Evolutionary conservation across 208 protist species (phyloP), one percentile per base, ranked within the genome.

Genomic region (Hexamita inflata): DNA sequence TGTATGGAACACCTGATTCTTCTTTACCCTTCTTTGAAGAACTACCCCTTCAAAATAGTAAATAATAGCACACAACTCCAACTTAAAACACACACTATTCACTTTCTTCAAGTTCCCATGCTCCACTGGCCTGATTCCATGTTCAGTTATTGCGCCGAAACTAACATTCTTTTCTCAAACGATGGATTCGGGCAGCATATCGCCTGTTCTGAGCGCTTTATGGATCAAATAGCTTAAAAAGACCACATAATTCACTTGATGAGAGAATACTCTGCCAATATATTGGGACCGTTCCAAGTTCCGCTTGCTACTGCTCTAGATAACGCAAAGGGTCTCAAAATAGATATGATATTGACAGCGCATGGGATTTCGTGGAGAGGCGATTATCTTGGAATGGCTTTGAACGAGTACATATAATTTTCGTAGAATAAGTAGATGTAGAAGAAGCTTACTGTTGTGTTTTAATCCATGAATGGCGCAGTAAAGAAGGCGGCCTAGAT

Each of bases 181-280:
- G n/a, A n/a, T n/a, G n/a, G n/a, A n/a, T n/a, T n/a, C n/a, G n/a
- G n/a, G n/a, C n/a, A n/a, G n/a, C n/a, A n/a, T n/a, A n/a, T n/a
- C n/a, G n/a, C n/a, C n/a, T n/a, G n/a, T n/a, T n/a, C n/a, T n/a
- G n/a, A n/a, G n/a, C n/a, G n/a, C n/a, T n/a, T n/a, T n/a, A n/a
- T n/a, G n/a, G n/a, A n/a, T n/a, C n/a, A n/a, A n/a, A n/a, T n/a
- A n/a, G n/a, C n/a, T n/a, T n/a, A n/a, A n/a, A n/a, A n/a, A n/a
- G n/a, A n/a, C n/a, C 64, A 45, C 9, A 34, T 70, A 24, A 70
- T 70, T 7, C 64, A 57, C 64, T 38, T 70, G 11, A 45, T 70
- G 24, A 4, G 38, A 11, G 64, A 70, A 45, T 70, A 70, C 40
- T 45, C 35, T 24, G 64, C 64, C 15, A 70, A 70, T n/a, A 70